These are phyloP conservation scores for Scorias spongiosa DNA, from an alignment of 2,329 filamentous ascomycete genomes.

Conservation along the genomic window DNA sequence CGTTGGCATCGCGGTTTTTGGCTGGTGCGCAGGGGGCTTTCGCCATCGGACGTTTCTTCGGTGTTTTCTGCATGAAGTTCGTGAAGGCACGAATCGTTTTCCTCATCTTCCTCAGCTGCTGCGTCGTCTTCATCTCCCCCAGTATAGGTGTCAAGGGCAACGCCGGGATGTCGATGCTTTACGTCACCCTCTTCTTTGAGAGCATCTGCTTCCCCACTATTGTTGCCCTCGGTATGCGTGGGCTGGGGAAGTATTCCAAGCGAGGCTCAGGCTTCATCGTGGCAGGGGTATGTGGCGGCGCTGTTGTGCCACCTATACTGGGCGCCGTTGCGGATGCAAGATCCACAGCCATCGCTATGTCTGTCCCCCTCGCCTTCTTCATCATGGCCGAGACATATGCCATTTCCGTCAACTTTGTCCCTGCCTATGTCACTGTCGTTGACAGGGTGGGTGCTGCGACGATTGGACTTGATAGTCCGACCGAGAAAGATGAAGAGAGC, in stretches of 20 bases:
- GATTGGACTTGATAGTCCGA: constrained; percentile 26
- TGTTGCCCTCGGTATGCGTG: constrained; percentile 63
- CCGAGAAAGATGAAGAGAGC: constrained; percentile 17
- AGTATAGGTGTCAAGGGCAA: constrained; percentile 38
- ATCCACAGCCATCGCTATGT: constrained; percentile 49
- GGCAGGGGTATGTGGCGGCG: constrained; percentile 56
- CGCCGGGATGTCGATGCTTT: constrained; percentile 42
- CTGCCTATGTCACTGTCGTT: constrained; percentile 45
- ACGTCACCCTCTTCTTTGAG: constrained; percentile 62
- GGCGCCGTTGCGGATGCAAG: constrained; percentile 51
- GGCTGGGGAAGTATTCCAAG: constrained; percentile 62
- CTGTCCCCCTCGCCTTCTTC: constrained; percentile 45
- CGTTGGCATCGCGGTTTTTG: constrained; percentile 50
- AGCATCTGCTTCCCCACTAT: constrained; percentile 72
- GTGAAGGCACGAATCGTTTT: constrained; percentile 55
- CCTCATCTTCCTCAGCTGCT: constrained; percentile 48
- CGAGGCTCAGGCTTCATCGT: constrained; percentile 60
- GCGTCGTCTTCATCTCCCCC: constrained; percentile 38
- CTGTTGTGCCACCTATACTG: constrained; percentile 56
- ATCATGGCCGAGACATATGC: constrained; percentile 32
- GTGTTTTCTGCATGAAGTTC: constrained; percentile 50
- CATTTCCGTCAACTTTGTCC: constrained; percentile 45
- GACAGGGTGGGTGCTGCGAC: constrained; percentile 38
- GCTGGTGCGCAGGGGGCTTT: constrained; percentile 62
- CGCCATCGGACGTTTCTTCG: constrained; percentile 55